Evolutionary conservation across 768 basidiomycete genomes (phyloP), one percentile per base, ranked within the genome.

Genomic region (Termitomyces sp.): DNA sequence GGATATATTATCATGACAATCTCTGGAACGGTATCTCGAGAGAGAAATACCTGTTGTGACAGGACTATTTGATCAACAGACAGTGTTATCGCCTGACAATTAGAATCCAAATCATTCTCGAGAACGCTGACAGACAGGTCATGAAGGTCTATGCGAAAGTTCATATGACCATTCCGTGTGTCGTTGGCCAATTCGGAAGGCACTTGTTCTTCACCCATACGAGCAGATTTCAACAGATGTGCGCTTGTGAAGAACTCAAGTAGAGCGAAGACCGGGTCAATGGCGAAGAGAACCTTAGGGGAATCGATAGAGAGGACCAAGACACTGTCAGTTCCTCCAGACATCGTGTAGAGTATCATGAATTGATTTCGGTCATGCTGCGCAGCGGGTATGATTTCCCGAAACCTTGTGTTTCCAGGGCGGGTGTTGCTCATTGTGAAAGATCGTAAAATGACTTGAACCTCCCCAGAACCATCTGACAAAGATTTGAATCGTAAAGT

Each of bases 321-420:
- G 37, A 85, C 77, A 22, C 73, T 68, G 51, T 79, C 74, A 9
- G 68, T 44, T 1, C 84, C 85, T 16, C 88, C 86, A 12, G 92
- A 80, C 62, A 81, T 81, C 2, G 91, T 91, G 70, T 91, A 98
- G 33, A 97, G 81, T 18, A 97, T 68, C 92, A 96, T 97, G 68
- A 98, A 88, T 66, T 97, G 93, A 59, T 95, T 94, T 51, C 90
- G 78, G 58, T 87, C 82, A 64, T 97, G 93, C 56, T 86, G 82
- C 15, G 92, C 89, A 5, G 94, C 87, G 13, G 97, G 96, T 60
- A 99, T 91, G 56, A 99, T 94, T 70, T 98, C 95, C 42, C 94
- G 84, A 76, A 94, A 98, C 65, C 82, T 87, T 26, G 92, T 90
- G 48, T 77, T 77, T 7, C 92, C 92, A 0, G 90, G 82, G 53